Base-by-base conservation (phyloP, 2,329 filamentous ascomycete genomes). In the Arthrobotrys conoides region DNA sequence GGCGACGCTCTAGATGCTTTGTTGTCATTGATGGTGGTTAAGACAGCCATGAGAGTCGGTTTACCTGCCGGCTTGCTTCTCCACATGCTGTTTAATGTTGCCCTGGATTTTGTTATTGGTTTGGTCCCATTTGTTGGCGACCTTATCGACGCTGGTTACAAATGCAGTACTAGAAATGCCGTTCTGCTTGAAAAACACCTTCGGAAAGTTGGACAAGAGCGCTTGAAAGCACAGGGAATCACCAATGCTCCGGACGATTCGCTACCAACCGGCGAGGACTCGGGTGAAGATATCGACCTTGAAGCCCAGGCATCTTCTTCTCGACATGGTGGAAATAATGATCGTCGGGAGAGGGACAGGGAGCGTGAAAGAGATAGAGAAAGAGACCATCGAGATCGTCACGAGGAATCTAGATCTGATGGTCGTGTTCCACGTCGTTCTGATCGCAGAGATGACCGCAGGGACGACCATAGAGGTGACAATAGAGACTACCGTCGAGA, bases 81-180 rank as follows among this genome's bases (percentile, higher is more conserved):
- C 30, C 88, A 88, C 82, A 98, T 99, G 96, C 84, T 94, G 80
- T 85, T 94, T 83, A 96, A 97, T 84, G 89, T 97, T 71, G 82
- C 88, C 2, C 76, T 94, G 48, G 93, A 96, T 83, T 93, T 96
- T 81, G 83, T 88, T 0, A 86, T 94, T 38, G 93, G 93, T 5
- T 85, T 96, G 1, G 86, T 95, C 0, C 93, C 93, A 0, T 89
- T 95, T 79, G 80, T 93, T 0, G 93, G 93, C n/a, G 93, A 95
- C 82, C 76, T 95, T 1, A 88, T 87, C 46, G 93, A 96, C 82
- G 91, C 91, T 5, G 84, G 89, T 2, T 91, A 91, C 85, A 90
- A 92, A 78, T 78, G 75, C 49, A 96, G 95, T 82, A 93, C 91
- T 20, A 90, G 90, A 82, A 96, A 95, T 81, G 90, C 92, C 4